phyloP scores from a whole-genome alignment of 306 rosid genomes.

The Glycine latifolia region DNA sequence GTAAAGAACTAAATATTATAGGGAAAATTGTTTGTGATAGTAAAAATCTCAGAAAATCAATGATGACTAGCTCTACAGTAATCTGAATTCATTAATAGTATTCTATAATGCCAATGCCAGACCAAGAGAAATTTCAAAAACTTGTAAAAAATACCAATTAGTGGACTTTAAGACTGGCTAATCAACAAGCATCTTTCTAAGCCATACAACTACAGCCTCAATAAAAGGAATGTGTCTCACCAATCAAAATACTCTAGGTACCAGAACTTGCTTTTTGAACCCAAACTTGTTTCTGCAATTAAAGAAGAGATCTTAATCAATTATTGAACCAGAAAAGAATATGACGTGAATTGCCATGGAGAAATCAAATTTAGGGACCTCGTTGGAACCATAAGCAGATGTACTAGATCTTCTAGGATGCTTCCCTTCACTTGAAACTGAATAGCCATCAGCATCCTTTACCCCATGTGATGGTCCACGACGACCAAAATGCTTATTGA shows the following conservation, averaged over 20 bases:
- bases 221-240: conserved; percentile 57
- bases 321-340: conserved; percentile 32
- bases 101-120: neutral
- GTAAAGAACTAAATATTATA: neutral
- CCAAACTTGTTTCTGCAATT: conserved; percentile 85
- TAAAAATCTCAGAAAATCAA: neutral
- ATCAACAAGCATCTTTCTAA: conserved; percentile 41
- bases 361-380: conserved; percentile 57
- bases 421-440: conserved; percentile 66
- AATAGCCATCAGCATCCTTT: conserved; percentile 67
- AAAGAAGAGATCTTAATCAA: conserved; percentile 33
- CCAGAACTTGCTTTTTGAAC: conserved; percentile 85
- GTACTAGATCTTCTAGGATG: conserved; percentile 59
- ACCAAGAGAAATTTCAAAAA: conserved; percentile 25
- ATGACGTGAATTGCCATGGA: conserved; percentile 11
- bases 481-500: conserved; percentile 65
- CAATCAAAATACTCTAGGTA: conserved; percentile 57
- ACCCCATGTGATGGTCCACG: conserved; percentile 59
- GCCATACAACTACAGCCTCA: conserved; percentile 33
- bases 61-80: neutral
- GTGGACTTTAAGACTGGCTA: conserved; percentile 29
- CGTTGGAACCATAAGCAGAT: conserved; percentile 70
- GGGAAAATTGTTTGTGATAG: neutral
- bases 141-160: conserved; percentile 32
- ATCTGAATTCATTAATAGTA: conserved; percentile 9